Evolutionary conservation across 805 yeast species (phyloP).

Genomic region (Ogataea chonburiensis): DNA sequence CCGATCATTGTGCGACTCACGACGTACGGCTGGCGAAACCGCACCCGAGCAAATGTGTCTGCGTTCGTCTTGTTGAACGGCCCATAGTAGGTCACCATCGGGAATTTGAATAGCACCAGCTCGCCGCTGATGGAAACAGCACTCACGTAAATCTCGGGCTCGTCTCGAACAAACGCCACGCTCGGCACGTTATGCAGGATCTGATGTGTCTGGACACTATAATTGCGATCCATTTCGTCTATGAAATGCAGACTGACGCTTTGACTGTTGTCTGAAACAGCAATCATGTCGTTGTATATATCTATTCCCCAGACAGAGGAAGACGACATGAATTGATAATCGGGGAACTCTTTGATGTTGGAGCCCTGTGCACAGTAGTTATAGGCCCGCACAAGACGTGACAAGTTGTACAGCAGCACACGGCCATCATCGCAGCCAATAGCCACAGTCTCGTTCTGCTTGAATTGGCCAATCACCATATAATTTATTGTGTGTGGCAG

Average conservation of each 20-base stretch:
- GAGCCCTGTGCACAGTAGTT: constrained; percentile 6
- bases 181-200: constrained; percentile 58
- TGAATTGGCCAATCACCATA: constrained; percentile 40
- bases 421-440: constrained; percentile 58
- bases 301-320: constrained; percentile 67
- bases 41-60: constrained; percentile 18
- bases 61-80: constrained; percentile 10
- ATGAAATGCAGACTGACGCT: constrained; percentile 42
- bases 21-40: constrained; percentile 34
- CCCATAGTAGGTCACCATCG: constrained; percentile 14
- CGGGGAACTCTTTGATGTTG: constrained; percentile 16
- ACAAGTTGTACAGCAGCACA: constrained; percentile 38
- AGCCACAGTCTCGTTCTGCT: constrained; percentile 42
- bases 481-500: constrained; percentile 58
- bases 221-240: constrained; percentile 15
- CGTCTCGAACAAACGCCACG: constrained; percentile 38
- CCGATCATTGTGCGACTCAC: constrained; percentile 36
- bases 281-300: constrained; percentile 40
- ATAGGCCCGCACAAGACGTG: constrained; percentile 28
- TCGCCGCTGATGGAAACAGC: constrained; percentile 47
- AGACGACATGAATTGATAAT: constrained; percentile 35
- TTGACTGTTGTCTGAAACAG: constrained; percentile 55
- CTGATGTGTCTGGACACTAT: constrained; percentile 37
- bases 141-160: constrained; percentile 32
- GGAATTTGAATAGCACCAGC: constrained; percentile 39